These are phyloP conservation scores for Fusarium sp. DNA, from an alignment of 2,329 filamentous ascomycete genomes.

Conservation along the genomic window DNA sequence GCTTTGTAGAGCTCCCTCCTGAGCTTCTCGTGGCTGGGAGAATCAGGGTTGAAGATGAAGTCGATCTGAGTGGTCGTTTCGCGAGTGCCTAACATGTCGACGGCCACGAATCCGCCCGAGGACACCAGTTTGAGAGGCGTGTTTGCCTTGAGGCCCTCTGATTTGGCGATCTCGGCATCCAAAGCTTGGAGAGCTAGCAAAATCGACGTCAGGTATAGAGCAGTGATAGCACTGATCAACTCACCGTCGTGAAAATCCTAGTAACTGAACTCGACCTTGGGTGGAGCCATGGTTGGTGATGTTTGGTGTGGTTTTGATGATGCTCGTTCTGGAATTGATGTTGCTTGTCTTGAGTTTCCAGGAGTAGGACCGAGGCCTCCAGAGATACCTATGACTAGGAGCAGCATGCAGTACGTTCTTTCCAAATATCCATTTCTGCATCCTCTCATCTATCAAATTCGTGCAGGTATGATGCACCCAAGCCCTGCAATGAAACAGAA, in stretches of 20 bases:
- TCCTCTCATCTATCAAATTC: background rate
- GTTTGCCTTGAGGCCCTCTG: background rate
- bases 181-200: background rate
- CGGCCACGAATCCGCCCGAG: background rate
- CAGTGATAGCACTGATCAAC: background rate
- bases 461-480: background rate
- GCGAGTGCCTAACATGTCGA: background rate
- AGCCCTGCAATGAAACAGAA: too few relatives aligned
- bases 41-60: background rate
- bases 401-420: rapidly evolving
- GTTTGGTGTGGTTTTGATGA: background rate
- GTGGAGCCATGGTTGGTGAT: background rate
- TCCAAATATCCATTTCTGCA: too few relatives aligned
- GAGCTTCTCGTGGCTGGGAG: background rate
- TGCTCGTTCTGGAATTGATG: background rate
- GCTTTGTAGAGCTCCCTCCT: background rate
- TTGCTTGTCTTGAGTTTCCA: background rate
- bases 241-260: background rate
- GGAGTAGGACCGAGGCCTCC: background rate
- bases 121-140: background rate
- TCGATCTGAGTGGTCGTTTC: background rate
- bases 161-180: background rate
- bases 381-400: background rate
- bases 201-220: background rate
- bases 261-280: background rate